These are phyloP conservation scores for Pseudopithomyces chartarum DNA, from an alignment of 2,329 filamentous ascomycete genomes.

Conservation along the genomic window DNA sequence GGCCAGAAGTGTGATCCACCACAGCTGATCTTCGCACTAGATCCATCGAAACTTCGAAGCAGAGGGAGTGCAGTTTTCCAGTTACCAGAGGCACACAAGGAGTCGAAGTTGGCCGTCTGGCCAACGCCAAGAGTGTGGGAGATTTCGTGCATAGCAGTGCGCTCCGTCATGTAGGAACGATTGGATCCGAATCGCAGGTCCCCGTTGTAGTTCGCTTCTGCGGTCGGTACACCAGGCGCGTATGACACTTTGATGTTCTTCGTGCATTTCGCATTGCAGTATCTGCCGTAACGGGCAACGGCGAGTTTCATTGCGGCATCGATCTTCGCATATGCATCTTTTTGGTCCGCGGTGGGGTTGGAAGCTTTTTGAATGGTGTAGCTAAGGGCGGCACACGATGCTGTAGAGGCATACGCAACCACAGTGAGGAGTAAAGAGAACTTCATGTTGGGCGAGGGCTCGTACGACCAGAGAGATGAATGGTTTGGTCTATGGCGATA, in stretches of 20 bases:
- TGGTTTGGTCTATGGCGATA: no score
- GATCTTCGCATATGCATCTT: conserved; percentile 39
- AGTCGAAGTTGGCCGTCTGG: conserved; percentile 37
- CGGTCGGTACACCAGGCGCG: conserved; percentile 38
- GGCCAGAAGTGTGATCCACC: conserved; percentile 41
- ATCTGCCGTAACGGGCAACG: conserved; percentile 30
- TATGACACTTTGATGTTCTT: conserved; percentile 38
- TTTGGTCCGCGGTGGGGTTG: conserved; percentile 36
- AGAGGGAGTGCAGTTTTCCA: conserved; percentile 41
- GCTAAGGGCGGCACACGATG: conserved; percentile 25
- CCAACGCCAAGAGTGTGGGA: conserved; percentile 40
- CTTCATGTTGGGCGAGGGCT: conserved; percentile 21
- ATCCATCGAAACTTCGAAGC: conserved; percentile 36
- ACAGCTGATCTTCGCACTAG: conserved; percentile 37
- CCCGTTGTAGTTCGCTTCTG: conserved; percentile 43
- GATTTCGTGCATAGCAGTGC: conserved; percentile 44
- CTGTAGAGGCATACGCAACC: conserved; percentile 24
- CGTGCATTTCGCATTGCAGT: conserved; percentile 21
- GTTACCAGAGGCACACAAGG: conserved; percentile 33
- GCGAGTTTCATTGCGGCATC: conserved; percentile 38
- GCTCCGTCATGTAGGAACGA: conserved; percentile 40
- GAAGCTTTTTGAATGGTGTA: conserved; percentile 35
- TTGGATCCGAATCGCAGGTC: conserved; percentile 41
- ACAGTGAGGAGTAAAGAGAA: conserved; percentile 22
- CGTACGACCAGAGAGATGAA: no score